Evolutionary conservation across 1,139 yeast genomes (phyloP).

Genomic region (Yamadazyma dendronema): DNA sequence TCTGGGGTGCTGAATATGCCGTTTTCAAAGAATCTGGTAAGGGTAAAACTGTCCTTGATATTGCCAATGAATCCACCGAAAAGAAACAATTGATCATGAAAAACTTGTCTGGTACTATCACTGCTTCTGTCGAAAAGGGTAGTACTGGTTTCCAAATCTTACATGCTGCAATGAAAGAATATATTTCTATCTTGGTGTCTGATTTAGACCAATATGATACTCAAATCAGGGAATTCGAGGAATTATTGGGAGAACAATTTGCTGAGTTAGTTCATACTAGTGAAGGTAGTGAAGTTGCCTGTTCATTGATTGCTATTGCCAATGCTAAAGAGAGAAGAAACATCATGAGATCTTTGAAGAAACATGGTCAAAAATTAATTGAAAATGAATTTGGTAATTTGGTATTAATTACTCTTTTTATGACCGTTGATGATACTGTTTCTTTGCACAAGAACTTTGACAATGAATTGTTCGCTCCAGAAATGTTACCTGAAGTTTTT

Average conservation of each 20-base stretch:
- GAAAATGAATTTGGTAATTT: slow-evolving; percentile 83
- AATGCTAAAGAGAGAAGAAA: slow-evolving; percentile 90
- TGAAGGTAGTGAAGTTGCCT: slow-evolving; percentile 92
- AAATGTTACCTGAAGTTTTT: slow-evolving; percentile 55
- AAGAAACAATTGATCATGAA: slow-evolving; percentile 74
- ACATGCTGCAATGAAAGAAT: slow-evolving; percentile 95
- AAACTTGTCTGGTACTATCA: slow-evolving; percentile 79
- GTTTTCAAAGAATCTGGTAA: slow-evolving; percentile 78
- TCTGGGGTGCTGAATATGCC: slow-evolving; percentile 97
- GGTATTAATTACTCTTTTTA: slow-evolving; percentile 74
- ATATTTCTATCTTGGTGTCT: slow-evolving; percentile 62
- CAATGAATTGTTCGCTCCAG: slow-evolving; percentile 54
- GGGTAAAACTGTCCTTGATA: slow-evolving; percentile 62
- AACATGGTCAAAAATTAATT: slow-evolving; percentile 70
- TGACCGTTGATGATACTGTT: slow-evolving; percentile 93
- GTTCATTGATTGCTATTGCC: slow-evolving; percentile 73
- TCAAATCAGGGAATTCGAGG: slow-evolving; percentile 80
- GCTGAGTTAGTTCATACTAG: slow-evolving; percentile 95
- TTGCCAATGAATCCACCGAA: slow-evolving; percentile 71
- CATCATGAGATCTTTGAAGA: slow-evolving; percentile 68
- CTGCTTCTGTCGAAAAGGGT: slow-evolving; percentile 91
- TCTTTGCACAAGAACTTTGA: slow-evolving; percentile 71
- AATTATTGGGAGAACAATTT: slow-evolving; percentile 78
- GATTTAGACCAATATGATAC: slow-evolving; percentile 45
- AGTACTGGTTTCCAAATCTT: slow-evolving; percentile 94